A percentile compares a stretch with the other conserved stretches of the same genome.
phyloP scores from a whole-genome alignment of 2,329 filamentous ascomycete species.

The Fusarium beomiforme region DNA sequence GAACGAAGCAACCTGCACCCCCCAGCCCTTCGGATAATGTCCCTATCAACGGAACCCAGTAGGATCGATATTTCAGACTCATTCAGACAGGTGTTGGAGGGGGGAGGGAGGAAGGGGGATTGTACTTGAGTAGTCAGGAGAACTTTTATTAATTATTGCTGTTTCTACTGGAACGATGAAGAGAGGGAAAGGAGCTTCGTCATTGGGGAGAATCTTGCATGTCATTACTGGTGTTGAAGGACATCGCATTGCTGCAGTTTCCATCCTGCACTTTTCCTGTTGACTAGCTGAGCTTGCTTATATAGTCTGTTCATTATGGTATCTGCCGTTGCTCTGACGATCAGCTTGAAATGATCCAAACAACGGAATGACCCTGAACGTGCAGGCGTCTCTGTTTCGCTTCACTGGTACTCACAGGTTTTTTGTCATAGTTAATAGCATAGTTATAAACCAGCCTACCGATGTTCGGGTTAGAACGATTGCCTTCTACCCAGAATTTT shows the following conservation, averaged over 20 bases:
- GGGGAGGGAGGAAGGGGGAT: constrained; percentile 8
- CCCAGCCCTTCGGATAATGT: constrained; percentile 39
- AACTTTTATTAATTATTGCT: constrained; percentile 33
- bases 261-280: constrained; percentile 30
- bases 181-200: neutral
- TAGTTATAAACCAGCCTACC: no score
- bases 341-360: neutral
- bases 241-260: constrained; percentile 34
- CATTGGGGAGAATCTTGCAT: constrained; percentile 31
- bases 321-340: neutral
- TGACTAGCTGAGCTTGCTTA: constrained; percentile 24
- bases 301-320: constrained; percentile 24
- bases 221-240: constrained; percentile 35
- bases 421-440: no score
- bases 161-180: constrained; percentile 7
- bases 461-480: no score
- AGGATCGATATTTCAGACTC: constrained; percentile 12
- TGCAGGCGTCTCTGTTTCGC: neutral
- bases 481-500: no score
- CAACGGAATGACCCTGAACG: neutral
- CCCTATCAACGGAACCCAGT: constrained; percentile 41
- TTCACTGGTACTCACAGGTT: neutral
- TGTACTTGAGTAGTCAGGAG: constrained; percentile 23
- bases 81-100: neutral
- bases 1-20: constrained; percentile 58